phyloP scores from a whole-genome alignment of 495 filamentous ascomycete genomes.

The Aspergillus incahuasiensis region DNA sequence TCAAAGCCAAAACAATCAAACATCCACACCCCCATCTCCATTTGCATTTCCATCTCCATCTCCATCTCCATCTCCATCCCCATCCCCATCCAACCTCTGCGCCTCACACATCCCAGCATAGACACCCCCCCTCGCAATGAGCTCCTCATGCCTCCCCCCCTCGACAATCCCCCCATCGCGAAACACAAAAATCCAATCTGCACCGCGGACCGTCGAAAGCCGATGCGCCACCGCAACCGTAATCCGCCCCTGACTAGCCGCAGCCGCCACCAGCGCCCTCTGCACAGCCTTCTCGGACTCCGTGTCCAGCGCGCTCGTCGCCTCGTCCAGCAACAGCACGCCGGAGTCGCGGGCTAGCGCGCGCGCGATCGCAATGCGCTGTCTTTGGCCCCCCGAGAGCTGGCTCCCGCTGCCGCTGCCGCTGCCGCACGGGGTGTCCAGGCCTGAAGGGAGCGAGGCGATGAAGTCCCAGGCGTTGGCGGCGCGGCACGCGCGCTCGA shows the following conservation, averaged over 20 bases:
- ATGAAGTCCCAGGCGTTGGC: constrained; percentile 94
- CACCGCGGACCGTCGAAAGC: constrained; percentile 73
- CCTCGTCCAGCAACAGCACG: constrained; percentile 74
- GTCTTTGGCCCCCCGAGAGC: constrained; percentile 82
- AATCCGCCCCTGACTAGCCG: constrained; percentile 56
- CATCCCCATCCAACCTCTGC: not conserved
- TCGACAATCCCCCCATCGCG: constrained; percentile 71
- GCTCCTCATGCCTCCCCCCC: constrained; percentile 61
- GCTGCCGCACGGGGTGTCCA: constrained; percentile 65
- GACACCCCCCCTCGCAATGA: constrained; percentile 35
- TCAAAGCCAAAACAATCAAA: too few species aligned
- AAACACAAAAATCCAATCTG: constrained; percentile 79
- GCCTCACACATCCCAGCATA: constrained; percentile 1
- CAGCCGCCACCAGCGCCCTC: constrained; percentile 67
- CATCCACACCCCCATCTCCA: too few species aligned
- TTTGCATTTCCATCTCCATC: too few species aligned
- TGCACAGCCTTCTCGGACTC: constrained; percentile 80
- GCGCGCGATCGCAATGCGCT: constrained; percentile 72
- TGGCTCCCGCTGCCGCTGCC: constrained; percentile 67
- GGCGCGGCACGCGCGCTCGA: constrained; percentile 73
- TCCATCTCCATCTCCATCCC: too few species aligned
- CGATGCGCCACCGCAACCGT: constrained; percentile 78
- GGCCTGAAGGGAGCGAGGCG: constrained; percentile 65
- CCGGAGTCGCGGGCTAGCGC: constrained; percentile 68
- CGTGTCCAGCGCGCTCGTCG: constrained; percentile 74